These are phyloP conservation scores for Ceratocystiopsis minuta DNA, from an alignment of 2,329 filamentous ascomycete species.

Conservation along the genomic window DNA sequence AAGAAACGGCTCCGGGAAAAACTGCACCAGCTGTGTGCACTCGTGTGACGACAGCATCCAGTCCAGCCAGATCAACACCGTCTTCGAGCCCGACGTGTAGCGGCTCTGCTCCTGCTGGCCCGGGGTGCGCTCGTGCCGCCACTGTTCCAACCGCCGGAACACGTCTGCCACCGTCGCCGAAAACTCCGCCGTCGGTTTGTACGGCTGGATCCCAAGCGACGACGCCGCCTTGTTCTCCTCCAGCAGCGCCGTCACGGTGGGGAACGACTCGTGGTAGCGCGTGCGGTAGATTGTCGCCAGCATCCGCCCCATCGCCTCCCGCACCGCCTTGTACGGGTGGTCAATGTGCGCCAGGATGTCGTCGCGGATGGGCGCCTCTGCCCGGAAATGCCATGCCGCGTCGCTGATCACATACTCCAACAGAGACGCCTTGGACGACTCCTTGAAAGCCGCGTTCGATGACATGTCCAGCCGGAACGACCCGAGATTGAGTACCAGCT, in stretches of 20 bases:
- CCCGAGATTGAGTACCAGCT: conserved; percentile 65
- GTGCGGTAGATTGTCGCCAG: conserved; percentile 80
- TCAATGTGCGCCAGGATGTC: conserved; percentile 85
- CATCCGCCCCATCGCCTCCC: conserved; percentile 83
- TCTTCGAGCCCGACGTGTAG: conserved; percentile 93
- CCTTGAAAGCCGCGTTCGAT: conserved; percentile 96
- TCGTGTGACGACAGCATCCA: conserved; percentile 79
- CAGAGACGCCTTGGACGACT: conserved; percentile 87
- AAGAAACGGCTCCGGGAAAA: conserved; percentile 81
- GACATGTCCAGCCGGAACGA: conserved; percentile 83
- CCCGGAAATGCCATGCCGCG: conserved; percentile 88
- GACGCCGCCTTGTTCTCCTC: conserved; percentile 62
- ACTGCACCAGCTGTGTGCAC: conserved; percentile 75
- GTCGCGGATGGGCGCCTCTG: conserved; percentile 71
- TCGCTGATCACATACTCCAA: conserved; percentile 78
- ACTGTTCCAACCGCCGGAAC: conserved; percentile 64
- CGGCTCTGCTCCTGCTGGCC: conserved; percentile 86
- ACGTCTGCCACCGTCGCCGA: conserved; percentile 51
- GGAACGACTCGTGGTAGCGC: conserved; percentile 85
- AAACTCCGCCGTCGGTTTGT: conserved; percentile 61
- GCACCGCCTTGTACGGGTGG: conserved; percentile 93
- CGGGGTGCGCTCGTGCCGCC: conserved; percentile 67
- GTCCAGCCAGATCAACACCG: conserved; percentile 87
- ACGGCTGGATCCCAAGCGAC: conserved; percentile 70
- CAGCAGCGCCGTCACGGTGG: conserved; percentile 57